Base-by-base conservation (phyloP, 345 rosid genomes). In the Eucalyptus regnans region DNA sequence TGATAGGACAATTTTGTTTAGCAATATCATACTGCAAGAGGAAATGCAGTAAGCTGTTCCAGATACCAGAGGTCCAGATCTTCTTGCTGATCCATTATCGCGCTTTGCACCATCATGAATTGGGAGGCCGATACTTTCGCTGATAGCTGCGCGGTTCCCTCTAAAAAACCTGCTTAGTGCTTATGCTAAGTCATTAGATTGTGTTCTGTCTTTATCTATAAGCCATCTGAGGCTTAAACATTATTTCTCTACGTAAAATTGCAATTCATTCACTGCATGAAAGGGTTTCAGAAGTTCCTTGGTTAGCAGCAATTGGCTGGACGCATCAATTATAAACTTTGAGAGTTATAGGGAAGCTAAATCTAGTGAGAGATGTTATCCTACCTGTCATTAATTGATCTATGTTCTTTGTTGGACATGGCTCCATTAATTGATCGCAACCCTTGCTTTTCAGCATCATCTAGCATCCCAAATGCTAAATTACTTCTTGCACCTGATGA, bases 1-100 rank as follows among this genome's bases (percentile, higher is more conserved):
- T 16, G 99, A 96, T 86, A 97, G 96, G 89, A 95, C 96, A 90
- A 95, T 88, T 92, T 97, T 97, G 89, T 97, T 97, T 89, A 97
- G 91, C 90, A 97, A 84, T 51, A 96, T 97, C 99, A 97, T 97
- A 89, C 99, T 90, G 92, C 99, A 96, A 17, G 99, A 96, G 90
- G 99, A 96, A 87, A 97, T 62, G 86, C 99, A 97, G 91, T 97
- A 97, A 88, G 99, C 99, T 50, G 95, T 89, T 91, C 99, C 99
- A 62, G 99, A 96, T 31, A 97, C 62, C 87, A 97, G 92, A 9
- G 99, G 96, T 86, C 97, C 96, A 49, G 95, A 93, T 89, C 66
- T 94, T 88, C 91, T 91, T 88, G 90, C 93, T 14, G 94, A 86
- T 33, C 93, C 92, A 64, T 90, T 95, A 23, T 91, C 97, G 23